Evolutionary conservation across 1,284 basidiomycete species (phyloP), one percentile per base, ranked within the genome.

Genomic region (Naganishia cerealis): DNA sequence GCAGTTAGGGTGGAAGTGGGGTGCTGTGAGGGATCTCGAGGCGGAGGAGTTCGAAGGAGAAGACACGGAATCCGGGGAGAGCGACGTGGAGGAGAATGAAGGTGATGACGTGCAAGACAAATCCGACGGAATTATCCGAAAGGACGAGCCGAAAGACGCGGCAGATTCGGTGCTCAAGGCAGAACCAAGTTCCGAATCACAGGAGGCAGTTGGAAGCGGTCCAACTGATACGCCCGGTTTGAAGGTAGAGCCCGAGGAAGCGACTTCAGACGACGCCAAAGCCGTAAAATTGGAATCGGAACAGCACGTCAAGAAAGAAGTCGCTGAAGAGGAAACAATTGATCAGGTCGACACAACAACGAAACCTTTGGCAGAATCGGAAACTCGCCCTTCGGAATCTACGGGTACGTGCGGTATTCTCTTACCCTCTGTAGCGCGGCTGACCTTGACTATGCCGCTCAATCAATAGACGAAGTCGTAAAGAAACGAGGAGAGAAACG

Each of bases 1-100:
- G 62, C 76, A 76, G 42, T 69, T 83, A 24, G 76, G 72, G 8
- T 84, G 82, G 83, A 74, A 72, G 38, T 83, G 83, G 83, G 78
- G 80, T 42, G 46, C 74, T 39, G 73, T 78, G 29, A 58, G 67
- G 46, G 68, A 72, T 56, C 68, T 73, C 29, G 70, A 72, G 36
- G 69, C 58, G 2, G 68, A 71, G 42, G 68, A 71, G 40, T 67
- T 58, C 29, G 69, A 72, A 57, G 62, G 38, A 21, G 59, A 52
- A 12, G 57, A 68, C 10, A 54, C 53, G 24, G 58, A 54, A 26
- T 65, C 66, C 50, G 61, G 26, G 33, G 61, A 66, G 33, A 61
- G 63, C 18, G 18, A 66, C 26, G 70, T 73, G 74, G 53, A 75
- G 68, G 67, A 77, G 65, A 42, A 71, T 71, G 56, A 72, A 62